Base-by-base conservation (phyloP, 2,329 filamentous ascomycete species). In the Phaeosphaeria sp. region DNA sequence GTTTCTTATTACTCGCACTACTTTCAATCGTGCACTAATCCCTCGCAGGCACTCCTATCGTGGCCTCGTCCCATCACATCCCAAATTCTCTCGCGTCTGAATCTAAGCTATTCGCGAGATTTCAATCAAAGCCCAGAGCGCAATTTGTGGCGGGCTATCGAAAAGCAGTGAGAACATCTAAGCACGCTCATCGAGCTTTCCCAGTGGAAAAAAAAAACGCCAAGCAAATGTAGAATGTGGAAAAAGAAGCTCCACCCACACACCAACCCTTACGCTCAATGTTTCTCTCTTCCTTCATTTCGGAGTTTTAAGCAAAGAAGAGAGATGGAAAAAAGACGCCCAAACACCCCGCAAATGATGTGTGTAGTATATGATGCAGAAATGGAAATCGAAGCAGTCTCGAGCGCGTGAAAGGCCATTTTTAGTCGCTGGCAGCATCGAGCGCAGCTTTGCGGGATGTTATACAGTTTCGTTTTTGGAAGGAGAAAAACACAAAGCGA, bases 281-380 rank as follows among this genome's bases (percentile, higher is more conserved):
- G 30, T 36, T 11, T 36, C 11, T 36, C 25, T 27, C 5, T 27
- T 11, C 30, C 30, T 36, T 36, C 11, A 3, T 6, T 46, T 44
- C 22, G 23, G 46, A 55, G 3, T 36, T 3, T 36, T 13, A 46
- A 6, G 27, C 47, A 46, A 33, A 56, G 53, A 15, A 15, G 25
- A 30, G 13, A 36, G 13, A 11, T 36, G 5, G 30, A 52, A 55
- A 57, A 17, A 49, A 54, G 61, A 63, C 56, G 55, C 61, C 61
- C 42, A 50, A 55, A 64, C 59, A 55, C 59, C 61, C 64, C 55
- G 58, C 61, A 64, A 48, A 66, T 66, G 63, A 59, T 58, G 36
- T 58, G 55, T 57, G 55, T 60, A 58, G 36, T 49, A 39, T 46
- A 44, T 52, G 39, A 57, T 50, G 44, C 46, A 57, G 39, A 23